Evolutionary conservation across 352 stramenopile species (phyloP), one percentile per base, ranked within the genome.

Genomic region (Phytophthora capsici): DNA sequence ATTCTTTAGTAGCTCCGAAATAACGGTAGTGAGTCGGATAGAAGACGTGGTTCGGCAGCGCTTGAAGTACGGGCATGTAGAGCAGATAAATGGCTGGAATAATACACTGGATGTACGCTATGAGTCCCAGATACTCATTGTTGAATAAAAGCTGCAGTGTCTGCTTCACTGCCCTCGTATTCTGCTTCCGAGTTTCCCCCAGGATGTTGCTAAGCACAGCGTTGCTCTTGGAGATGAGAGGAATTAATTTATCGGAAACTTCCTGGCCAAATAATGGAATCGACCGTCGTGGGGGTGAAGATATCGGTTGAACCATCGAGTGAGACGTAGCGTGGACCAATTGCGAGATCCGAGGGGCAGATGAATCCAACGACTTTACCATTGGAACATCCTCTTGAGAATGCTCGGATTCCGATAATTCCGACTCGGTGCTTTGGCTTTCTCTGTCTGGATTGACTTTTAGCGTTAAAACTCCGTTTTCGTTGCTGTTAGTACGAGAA

Each of bases 101-200:
- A 20, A 77, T 61, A n/a, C 61, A 71, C 51, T 79, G 66, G 2
- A 63, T 66, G 22, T 77, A 79, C 44, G 61, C 58, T 2, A 70
- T 64, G 2, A 78, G 57, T 17, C 51, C 66, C 12, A 82, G 34
- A 40, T 82, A 79, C 17, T 82, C 73, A 51, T 71, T 78, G 19
- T 70, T 66, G 52, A 82, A 82, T 13, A 82, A 63, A 22, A 82
- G 28, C 37, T 74, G 69, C 13, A 76, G 69, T 3, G 65, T 74
- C 25, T 80, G 64, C 13, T 78, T 65, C 5, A 80, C 57, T 0
- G 65, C 58, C 36, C 34, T 38, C 0, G 71, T 72, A 30, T 77
- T 77, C 38, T 77, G 66, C 25, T 65, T 68, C 19, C 51, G 46
- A n/a, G 57, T 60, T 22, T 69, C 64, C 8, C 63, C 20, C 23